Conservation (phyloP, 495 filamentous ascomycete genomes). For the Podospora bellae-mahoneyi region DNA sequence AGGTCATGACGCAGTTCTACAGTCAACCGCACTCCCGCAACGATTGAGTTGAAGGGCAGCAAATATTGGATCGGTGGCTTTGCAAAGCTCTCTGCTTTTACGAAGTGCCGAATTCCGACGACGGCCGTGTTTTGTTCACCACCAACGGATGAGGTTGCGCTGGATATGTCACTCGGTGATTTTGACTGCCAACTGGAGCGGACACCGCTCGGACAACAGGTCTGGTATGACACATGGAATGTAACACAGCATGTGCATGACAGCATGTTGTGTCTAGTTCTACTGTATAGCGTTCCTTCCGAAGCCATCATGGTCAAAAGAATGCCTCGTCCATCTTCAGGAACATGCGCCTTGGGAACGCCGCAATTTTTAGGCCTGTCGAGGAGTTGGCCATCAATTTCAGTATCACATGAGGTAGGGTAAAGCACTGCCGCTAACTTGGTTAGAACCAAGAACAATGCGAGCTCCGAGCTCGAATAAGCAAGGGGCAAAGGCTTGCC, state of each 20-base stretch:
- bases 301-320: not conserved
- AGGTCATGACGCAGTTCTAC: not conserved
- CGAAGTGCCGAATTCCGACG: not conserved
- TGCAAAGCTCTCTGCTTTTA: not conserved
- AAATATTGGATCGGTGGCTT: not conserved
- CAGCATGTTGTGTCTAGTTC: not conserved
- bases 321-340: not conserved
- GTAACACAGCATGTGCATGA: not conserved
- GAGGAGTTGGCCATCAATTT: not conserved
- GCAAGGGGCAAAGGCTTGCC: not conserved
- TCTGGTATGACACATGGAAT: not conserved
- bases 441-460: not conserved
- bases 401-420: not conserved
- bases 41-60: not conserved
- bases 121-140: not conserved
- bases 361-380: not conserved
- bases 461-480: not conserved
- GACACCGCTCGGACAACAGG: not conserved
- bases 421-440: not conserved
- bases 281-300: not conserved
- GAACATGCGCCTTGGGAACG: not conserved
- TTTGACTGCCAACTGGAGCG: not conserved
- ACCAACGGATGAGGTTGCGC: not conserved
- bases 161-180: not conserved
- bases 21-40: not conserved